Conservation (phyloP, 768 basidiomycete species). For the Podaxis pistillaris region DNA sequence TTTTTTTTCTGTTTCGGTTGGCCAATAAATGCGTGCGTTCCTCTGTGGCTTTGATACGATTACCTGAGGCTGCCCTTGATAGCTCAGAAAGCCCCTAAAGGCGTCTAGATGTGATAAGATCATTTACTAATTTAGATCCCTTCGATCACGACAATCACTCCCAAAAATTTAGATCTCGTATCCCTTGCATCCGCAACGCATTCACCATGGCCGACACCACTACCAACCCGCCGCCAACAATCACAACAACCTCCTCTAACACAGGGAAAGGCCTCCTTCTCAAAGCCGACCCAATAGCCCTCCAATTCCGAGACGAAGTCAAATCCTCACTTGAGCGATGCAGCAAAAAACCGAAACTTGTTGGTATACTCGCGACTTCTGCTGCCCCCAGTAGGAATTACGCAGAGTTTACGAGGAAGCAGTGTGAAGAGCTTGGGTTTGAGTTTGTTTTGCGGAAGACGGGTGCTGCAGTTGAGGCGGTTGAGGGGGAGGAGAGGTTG, state of each 20-base stretch:
- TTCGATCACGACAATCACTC: background rate
- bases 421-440: conserved; percentile 87
- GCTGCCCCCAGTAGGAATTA: conserved; percentile 79
- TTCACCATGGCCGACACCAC: background rate
- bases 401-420: conserved; percentile 88
- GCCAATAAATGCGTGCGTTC: background rate
- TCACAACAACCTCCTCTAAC: conserved; percentile 5
- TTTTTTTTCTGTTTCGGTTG: background rate
- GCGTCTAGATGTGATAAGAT: background rate
- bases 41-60: background rate
- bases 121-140: conserved; percentile 4
- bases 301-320: conserved; percentile 70
- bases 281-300: conserved; percentile 76
- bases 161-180: conserved; percentile 4
- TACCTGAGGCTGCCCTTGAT: background rate
- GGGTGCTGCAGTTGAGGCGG: conserved; percentile 60
- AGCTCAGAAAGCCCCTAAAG: background rate
- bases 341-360: conserved; percentile 62
- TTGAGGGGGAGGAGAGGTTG: conserved; percentile 77
- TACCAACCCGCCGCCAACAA: background rate
- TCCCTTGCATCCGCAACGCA: background rate
- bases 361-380: conserved; percentile 89
- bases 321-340: conserved; percentile 33
- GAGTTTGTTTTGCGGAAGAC: conserved; percentile 77
- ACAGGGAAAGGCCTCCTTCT: conserved; percentile 65